Evolutionary conservation across 2,329 filamentous ascomycete species (phyloP).

Genomic region (Colletotrichum chrysophilum): DNA sequence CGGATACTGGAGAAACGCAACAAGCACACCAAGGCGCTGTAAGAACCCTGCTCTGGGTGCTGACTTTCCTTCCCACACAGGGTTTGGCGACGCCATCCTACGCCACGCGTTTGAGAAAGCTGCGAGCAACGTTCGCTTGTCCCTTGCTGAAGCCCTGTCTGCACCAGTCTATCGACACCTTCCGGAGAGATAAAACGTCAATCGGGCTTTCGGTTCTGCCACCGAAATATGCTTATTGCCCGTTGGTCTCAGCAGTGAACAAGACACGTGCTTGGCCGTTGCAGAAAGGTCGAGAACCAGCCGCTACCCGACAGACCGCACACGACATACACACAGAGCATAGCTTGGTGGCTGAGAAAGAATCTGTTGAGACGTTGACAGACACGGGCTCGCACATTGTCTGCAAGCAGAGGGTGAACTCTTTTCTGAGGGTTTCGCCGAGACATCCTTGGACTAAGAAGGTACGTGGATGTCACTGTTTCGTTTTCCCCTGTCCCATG

Average conservation of each 20-base stretch:
- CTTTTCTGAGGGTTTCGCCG: background rate
- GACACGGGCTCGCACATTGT: background rate
- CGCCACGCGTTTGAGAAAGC: conserved; percentile 22
- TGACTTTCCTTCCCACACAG: background rate
- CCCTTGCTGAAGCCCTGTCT: background rate
- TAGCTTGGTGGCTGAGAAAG: background rate
- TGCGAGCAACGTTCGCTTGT: conserved; percentile 2
- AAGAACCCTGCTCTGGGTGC: background rate
- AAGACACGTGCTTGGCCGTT: conserved; percentile 5
- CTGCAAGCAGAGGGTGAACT: background rate
- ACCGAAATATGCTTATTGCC: conserved; percentile 19
- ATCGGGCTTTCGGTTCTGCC: conserved; percentile 8
- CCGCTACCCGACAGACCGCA: background rate
- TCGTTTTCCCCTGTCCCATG: background rate
- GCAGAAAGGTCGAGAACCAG: conserved; percentile 4
- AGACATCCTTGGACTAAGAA: background rate
- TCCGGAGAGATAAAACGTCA: conserved; percentile 32
- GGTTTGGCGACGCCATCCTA: conserved; percentile 8
- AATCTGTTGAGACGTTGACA: background rate
- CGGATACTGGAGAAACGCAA: background rate
- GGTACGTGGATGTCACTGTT: background rate
- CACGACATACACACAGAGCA: background rate
- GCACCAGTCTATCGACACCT: conserved; percentile 33
- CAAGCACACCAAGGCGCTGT: conserved; percentile 4
- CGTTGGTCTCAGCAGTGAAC: conserved; percentile 1